A percentile compares a stretch with the other conserved stretches of the same genome.
Conservation (phyloP, 352 stramenopile species). For the Globisporangium lucens region DNA sequence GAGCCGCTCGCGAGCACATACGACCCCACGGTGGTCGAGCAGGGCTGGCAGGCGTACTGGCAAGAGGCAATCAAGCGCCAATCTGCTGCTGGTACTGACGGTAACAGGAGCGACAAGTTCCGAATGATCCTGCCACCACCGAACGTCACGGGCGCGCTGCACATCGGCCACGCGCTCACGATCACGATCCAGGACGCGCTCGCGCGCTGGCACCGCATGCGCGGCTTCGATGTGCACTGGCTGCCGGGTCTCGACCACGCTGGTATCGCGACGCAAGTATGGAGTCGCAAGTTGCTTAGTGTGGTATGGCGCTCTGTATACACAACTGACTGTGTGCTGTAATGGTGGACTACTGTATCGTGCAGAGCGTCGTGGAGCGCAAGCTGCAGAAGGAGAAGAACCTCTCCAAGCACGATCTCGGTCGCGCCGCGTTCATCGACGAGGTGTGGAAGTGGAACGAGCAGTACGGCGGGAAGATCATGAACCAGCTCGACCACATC, state of each 20-base stretch:
- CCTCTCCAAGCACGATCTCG: conserved; percentile 92
- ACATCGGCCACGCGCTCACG: conserved; percentile 99
- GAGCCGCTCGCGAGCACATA: conserved; percentile 56
- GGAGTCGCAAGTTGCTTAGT: background rate
- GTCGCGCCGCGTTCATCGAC: conserved; percentile 95
- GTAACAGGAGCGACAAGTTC: conserved; percentile 32
- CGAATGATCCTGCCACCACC: conserved; percentile 93
- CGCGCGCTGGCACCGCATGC: conserved; percentile 98
- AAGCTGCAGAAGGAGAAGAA: conserved; percentile 95
- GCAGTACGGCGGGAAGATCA: conserved; percentile 96
- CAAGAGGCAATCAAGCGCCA: conserved; percentile 40
- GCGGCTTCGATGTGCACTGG: conserved; percentile 96
- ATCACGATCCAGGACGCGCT: conserved; percentile 97
- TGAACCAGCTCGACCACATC: conserved; percentile 92
- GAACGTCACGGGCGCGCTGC: conserved; percentile 93
- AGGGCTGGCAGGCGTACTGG: conserved; percentile 74
- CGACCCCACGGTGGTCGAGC: conserved; percentile 61
- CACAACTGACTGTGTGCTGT: background rate
- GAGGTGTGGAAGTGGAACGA: conserved; percentile 98
- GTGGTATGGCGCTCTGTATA: background rate
- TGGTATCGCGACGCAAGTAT: conserved; percentile 97
- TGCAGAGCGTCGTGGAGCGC: conserved; percentile 96
- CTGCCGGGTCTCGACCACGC: conserved; percentile 98
- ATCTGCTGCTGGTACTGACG: conserved; percentile 5
- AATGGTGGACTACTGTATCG: background rate